Evolutionary conservation across 495 filamentous ascomycete species (phyloP), one percentile per base, ranked within the genome.

Genomic region (Penicillium desertorum): DNA sequence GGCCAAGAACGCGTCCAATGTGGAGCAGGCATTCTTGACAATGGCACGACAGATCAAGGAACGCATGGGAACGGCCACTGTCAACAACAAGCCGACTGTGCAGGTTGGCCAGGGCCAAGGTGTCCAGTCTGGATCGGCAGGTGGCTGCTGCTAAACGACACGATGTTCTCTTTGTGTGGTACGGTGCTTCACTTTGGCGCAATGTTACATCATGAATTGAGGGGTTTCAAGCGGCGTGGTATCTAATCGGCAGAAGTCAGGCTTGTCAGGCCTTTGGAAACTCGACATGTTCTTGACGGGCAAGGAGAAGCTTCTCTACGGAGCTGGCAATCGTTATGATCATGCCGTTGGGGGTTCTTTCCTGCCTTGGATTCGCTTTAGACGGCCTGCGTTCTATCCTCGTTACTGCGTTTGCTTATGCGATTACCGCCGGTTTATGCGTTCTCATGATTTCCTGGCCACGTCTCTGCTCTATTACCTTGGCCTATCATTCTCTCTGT

Each of bases 21-120:
- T 99, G 68, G 94, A 99, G 77, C 94, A 99, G 79, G 92, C 94
- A 66, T 99, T 99, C 87, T 79, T 99, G 78, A 98, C 94, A 67
- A 99, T 99, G 94, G 94, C 94, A 53, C 88, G 94, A 75, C 93
- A 98, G 73, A 98, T 99, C 79, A 99, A 99, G 84, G 95, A 99
- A 79, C 87, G 95, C 62, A 98, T 98, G 94, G 94, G 94, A 67
- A 96, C 91, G 57, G 90, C 92, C 23, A 92, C 91, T 57, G 91
- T 92, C 76, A 96, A 98, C 81, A 96, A 95, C 81, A 99, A 99
- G 81, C 91, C 92, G 51, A 96, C 90, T 58, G 91, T 99, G 69
- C 90, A 95, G 66, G 94, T 99, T 60, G 87, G 90, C 45, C 88
- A 90, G 69, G 95, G 95, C 64, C 90, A 94, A 73, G 91, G 93